Percentiles rank a stretch among this genome's conserved stretches.
phyloP scores from a whole-genome alignment of 495 filamentous ascomycete species.

The Pyronema domesticum region DNA sequence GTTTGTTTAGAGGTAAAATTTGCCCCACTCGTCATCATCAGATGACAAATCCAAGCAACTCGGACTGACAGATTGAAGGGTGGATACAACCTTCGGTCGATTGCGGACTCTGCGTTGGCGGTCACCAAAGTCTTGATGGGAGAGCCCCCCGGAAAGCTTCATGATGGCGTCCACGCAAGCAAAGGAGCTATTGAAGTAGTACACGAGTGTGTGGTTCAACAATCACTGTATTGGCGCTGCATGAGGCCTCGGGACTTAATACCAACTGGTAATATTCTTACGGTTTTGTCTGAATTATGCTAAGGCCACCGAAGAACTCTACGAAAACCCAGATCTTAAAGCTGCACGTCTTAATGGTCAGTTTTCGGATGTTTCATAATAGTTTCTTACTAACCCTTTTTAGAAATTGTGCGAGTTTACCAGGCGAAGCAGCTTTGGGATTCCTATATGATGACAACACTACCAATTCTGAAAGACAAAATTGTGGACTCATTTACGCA shows the following conservation, averaged over 20 bases:
- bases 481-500: slow-evolving; percentile 69
- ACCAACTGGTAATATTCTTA: slow-evolving; percentile 6
- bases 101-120: slow-evolving; percentile 76
- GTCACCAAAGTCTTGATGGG: slow-evolving; percentile 90
- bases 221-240: slow-evolving; percentile 43
- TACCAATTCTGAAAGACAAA: slow-evolving; percentile 51
- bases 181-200: slow-evolving; percentile 34
- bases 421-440: slow-evolving; percentile 52
- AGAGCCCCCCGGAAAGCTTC: slow-evolving; percentile 65
- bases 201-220: slow-evolving; percentile 33
- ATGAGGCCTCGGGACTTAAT: slow-evolving; percentile 30
- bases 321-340: slow-evolving; percentile 23
- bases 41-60: not conserved
- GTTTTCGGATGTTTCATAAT: not conserved
- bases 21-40: not conserved
- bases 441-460: slow-evolving; percentile 51
- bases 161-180: slow-evolving; percentile 23
- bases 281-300: not conserved
- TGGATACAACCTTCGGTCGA: slow-evolving; percentile 84
- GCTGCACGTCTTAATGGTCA: slow-evolving; percentile 24
- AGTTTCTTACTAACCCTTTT: not conserved
- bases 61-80: slow-evolving; percentile 32
- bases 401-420: slow-evolving; percentile 56
- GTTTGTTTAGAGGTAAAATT: slow-evolving; percentile 59
- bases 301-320: not conserved